Percentiles rank a stretch among this genome's conserved stretches.
phyloP scores from a whole-genome alignment of 768 basidiomycete genomes.

The Boletus sensibilis region DNA sequence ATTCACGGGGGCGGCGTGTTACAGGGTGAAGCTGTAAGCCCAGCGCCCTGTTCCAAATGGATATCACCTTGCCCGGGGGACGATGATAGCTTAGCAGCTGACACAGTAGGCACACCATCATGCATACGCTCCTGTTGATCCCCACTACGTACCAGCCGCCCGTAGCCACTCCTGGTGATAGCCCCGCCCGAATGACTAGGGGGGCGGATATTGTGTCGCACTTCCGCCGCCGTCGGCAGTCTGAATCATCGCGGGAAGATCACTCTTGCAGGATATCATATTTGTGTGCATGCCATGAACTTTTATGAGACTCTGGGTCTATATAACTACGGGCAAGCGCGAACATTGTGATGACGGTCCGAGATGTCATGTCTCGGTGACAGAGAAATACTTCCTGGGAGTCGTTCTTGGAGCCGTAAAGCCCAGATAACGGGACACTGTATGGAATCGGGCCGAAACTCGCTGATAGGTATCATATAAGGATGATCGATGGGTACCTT shows the following conservation, averaged over 20 bases:
- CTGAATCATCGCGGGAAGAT: slow-evolving; percentile 8
- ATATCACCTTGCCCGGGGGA: too few species aligned
- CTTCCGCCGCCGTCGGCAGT: slow-evolving; percentile 1
- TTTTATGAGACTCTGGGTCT: too few species aligned
- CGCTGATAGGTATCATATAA: neutral
- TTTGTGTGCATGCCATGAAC: too few species aligned
- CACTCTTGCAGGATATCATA: neutral
- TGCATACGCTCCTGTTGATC: slow-evolving; percentile 3
- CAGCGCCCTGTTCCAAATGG: neutral
- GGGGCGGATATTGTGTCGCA: neutral
- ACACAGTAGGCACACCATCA: neutral
- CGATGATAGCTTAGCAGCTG: neutral
- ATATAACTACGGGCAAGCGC: neutral
- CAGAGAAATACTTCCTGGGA: neutral
- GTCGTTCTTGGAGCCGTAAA: neutral
- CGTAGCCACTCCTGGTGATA: neutral
- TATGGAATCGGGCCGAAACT: neutral
- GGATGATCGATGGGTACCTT: neutral
- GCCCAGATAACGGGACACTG: neutral
- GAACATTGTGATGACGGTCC: neutral
- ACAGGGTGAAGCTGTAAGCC: neutral
- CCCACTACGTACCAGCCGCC: neutral
- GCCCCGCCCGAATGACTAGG: neutral
- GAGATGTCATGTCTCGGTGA: neutral
- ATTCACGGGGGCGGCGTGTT: neutral